Evolutionary conservation across 768 basidiomycete species (phyloP).

Genomic region (Termitomyces sp.): DNA sequence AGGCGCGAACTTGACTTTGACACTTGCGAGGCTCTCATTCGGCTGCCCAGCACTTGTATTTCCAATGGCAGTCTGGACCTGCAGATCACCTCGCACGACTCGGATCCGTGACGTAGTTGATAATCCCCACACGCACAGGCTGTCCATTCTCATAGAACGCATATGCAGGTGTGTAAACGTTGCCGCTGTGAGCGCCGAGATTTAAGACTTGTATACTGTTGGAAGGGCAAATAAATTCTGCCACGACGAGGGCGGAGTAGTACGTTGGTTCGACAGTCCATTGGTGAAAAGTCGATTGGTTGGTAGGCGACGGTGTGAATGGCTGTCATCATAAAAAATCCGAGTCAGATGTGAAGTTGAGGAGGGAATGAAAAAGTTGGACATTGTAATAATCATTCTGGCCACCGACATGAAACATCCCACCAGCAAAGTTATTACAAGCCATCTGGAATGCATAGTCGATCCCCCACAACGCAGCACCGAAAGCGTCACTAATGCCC

Average conservation of each 20-base stretch:
- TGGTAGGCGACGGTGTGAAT: constrained; percentile 53
- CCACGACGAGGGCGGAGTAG: constrained; percentile 65
- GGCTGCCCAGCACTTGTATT: constrained; percentile 33
- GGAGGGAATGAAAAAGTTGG: constrained; percentile 28
- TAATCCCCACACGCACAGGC: constrained; percentile 54
- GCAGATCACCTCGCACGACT: constrained; percentile 52
- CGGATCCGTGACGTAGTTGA: constrained; percentile 67
- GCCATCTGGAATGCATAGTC: constrained; percentile 61
- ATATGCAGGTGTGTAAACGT: constrained; percentile 58
- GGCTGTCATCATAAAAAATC: constrained; percentile 28
- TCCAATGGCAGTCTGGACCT: constrained; percentile 43
- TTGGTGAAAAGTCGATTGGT: constrained; percentile 52
- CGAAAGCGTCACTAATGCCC: constrained; percentile 58
- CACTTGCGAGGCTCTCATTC: constrained; percentile 33
- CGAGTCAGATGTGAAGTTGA: constrained; percentile 20
- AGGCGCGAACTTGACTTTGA: constrained; percentile 51
- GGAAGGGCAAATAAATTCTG: constrained; percentile 61
- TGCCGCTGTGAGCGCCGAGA: constrained; percentile 44
- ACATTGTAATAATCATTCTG: constrained; percentile 64
- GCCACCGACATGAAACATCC: constrained; percentile 53
- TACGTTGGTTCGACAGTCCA: constrained; percentile 78
- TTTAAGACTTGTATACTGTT: constrained; percentile 63
- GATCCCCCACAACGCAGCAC: constrained; percentile 57
- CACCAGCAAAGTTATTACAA: constrained; percentile 44
- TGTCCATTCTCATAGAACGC: constrained; percentile 68